Evolutionary conservation across 768 basidiomycete species (phyloP).

Genomic region (Leucogyrophana mollusca): DNA sequence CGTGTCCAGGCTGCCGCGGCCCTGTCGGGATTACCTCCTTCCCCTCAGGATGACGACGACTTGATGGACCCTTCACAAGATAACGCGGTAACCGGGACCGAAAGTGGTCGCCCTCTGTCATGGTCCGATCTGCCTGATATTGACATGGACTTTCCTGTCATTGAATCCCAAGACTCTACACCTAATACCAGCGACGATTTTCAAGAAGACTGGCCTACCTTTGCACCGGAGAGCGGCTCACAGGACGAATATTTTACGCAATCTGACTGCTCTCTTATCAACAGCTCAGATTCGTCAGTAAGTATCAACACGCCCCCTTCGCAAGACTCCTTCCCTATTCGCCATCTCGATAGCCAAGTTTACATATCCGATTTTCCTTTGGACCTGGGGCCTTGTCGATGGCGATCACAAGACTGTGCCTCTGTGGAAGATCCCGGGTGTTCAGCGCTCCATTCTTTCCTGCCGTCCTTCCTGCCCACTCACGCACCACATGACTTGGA

Average conservation of each 20-base stretch:
- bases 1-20: constrained; percentile 12
- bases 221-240: constrained; percentile 2
- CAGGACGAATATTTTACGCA: constrained; percentile 6
- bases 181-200: constrained; percentile 16
- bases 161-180: constrained; percentile 3
- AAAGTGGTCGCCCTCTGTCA: background rate
- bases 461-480: constrained; percentile 8
- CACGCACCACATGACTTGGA: constrained; percentile 11
- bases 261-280: constrained; percentile 26
- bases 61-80: constrained; percentile 14
- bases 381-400: constrained; percentile 13
- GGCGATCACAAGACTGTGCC: constrained; percentile 11
- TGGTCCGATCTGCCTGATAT: constrained; percentile 18
- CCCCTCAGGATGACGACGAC: constrained; percentile 18
- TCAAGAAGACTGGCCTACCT: constrained; percentile 11
- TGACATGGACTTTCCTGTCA: constrained; percentile 3
- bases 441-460: constrained; percentile 3
- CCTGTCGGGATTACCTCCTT: constrained; percentile 4
- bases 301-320: constrained; percentile 15
- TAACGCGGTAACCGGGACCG: constrained; percentile 5
- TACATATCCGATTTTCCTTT: constrained; percentile 3
- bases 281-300: constrained; percentile 12
- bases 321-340: constrained; percentile 10
- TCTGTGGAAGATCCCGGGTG: constrained; percentile 17
- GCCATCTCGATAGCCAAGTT: constrained; percentile 15